Conservation (phyloP, 176 grass and related monocot species). For the Echinochloa phyllopogon region DNA sequence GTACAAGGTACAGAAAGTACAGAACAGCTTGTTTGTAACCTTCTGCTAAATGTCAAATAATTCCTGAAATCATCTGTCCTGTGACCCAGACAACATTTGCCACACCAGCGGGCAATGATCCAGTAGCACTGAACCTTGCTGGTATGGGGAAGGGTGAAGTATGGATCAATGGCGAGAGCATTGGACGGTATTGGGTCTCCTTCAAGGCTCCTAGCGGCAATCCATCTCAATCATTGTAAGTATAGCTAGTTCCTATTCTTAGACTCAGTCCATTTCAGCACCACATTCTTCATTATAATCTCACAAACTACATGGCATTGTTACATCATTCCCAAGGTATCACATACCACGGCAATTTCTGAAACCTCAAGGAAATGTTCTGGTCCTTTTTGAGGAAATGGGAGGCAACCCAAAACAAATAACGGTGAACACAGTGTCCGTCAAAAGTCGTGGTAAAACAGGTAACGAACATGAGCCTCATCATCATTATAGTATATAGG, state of each 20-base stretch:
- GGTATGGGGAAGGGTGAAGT: conserved; percentile 87
- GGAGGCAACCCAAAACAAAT: conserved; percentile 70
- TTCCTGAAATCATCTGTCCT: conserved; percentile 21
- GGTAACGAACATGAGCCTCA: conserved; percentile 26
- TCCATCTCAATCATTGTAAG: conserved; percentile 71
- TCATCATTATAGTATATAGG: not conserved
- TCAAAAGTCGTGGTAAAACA: conserved; percentile 46
- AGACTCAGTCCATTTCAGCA: not conserved
- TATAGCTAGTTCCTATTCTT: not conserved
- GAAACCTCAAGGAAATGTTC: conserved; percentile 52
- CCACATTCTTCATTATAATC: conserved; percentile 4
- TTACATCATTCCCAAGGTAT: conserved; percentile 58
- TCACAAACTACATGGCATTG: not conserved
- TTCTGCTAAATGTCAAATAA: not conserved
- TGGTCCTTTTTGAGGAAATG: conserved; percentile 84
- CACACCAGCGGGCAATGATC: conserved; percentile 61
- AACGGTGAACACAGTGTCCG: conserved; percentile 66
- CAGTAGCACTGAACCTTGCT: conserved; percentile 73
- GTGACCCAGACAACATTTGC: conserved; percentile 65
- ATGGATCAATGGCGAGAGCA: conserved; percentile 90
- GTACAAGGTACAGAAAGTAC: conserved; percentile 69
- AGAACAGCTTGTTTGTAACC: not conserved
- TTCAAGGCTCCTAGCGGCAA: conserved; percentile 72
- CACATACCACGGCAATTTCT: conserved; percentile 85
- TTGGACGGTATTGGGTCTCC: conserved; percentile 88